phyloP scores from a whole-genome alignment of 2,329 filamentous ascomycete species.

The Apiospora kogelbergensis region DNA sequence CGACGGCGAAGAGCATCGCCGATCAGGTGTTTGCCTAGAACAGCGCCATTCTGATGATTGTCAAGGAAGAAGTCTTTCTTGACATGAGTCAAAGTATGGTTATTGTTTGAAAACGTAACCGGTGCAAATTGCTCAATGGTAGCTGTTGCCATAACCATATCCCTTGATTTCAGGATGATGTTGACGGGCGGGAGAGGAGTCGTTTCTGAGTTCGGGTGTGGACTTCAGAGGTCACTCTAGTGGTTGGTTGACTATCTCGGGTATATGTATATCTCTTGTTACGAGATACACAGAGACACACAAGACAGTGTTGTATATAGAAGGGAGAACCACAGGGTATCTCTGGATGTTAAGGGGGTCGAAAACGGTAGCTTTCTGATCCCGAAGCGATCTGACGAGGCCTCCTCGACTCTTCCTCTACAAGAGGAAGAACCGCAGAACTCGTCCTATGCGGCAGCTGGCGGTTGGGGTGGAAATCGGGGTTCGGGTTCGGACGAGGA shows the following conservation, averaged over 20 bases:
- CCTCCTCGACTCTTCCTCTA: constrained; percentile 99
- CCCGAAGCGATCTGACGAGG: constrained; percentile 89
- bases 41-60: constrained; percentile 43
- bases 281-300: background rate
- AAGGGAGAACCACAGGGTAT: constrained; percentile 18
- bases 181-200: constrained; percentile 24
- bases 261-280: background rate
- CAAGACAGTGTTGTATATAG: constrained; percentile 12
- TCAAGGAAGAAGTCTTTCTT: constrained; percentile 37
- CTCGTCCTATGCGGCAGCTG: constrained; percentile 99
- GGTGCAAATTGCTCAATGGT: constrained; percentile 55
- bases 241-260: constrained; percentile 19
- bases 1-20: constrained; percentile 83
- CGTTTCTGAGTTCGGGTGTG: constrained; percentile 14
- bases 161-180: constrained; percentile 38
- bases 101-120: constrained; percentile 45
- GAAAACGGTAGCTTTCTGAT: constrained; percentile 91
- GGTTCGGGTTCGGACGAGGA: constrained; percentile 46
- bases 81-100: constrained; percentile 37
- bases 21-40: constrained; percentile 75
- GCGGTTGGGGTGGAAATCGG: constrained; percentile 59
- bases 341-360: constrained; percentile 80
- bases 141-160: constrained; percentile 67
- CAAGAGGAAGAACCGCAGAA: constrained; percentile 98
- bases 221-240: constrained; percentile 21